Evolutionary conservation across 768 basidiomycete genomes (phyloP).

Genomic region (Trichaptum fuscoviolaceum): DNA sequence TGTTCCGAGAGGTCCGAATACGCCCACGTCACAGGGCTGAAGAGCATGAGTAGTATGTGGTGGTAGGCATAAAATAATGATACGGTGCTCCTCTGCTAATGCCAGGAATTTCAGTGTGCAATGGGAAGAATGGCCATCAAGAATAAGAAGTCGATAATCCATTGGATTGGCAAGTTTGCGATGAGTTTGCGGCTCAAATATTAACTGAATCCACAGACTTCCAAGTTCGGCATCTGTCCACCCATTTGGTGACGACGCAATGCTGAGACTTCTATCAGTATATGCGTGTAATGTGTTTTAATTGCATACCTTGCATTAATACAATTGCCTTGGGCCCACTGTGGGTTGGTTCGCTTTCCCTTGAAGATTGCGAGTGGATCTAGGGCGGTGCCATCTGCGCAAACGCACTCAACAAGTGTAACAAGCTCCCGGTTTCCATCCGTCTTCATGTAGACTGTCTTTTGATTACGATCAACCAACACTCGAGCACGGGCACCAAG

Average conservation of each 20-base stretch:
- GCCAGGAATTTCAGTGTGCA: slow-evolving; percentile 26
- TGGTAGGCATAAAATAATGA: slow-evolving; percentile 31
- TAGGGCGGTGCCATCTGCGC: slow-evolving; percentile 16
- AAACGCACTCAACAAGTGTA: slow-evolving; percentile 15
- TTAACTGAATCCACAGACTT: slow-evolving; percentile 27
- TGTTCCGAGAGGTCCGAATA: slow-evolving; percentile 30
- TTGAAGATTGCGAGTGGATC: slow-evolving; percentile 15
- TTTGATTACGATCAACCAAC: slow-evolving; percentile 9
- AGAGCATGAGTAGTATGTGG: slow-evolving; percentile 33
- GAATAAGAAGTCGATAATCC: slow-evolving; percentile 26
- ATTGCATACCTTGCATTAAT: slow-evolving; percentile 6
- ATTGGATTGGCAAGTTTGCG: neutral
- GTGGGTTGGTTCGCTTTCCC: slow-evolving; percentile 5
- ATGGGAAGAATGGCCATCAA: slow-evolving; percentile 37
- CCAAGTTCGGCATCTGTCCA: slow-evolving; percentile 37
- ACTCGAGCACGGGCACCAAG: neutral
- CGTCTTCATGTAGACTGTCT: slow-evolving; percentile 5
- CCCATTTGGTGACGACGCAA: slow-evolving; percentile 30
- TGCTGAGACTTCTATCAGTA: slow-evolving; percentile 17
- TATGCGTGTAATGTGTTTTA: neutral
- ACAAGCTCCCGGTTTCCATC: slow-evolving; percentile 11
- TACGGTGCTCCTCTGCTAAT: slow-evolving; percentile 22
- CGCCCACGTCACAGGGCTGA: slow-evolving; percentile 32
- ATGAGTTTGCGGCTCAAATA: slow-evolving; percentile 27
- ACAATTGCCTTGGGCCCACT: slow-evolving; percentile 10